Evolutionary conservation across 108 stramenopile species (phyloP).

Genomic region (Cylindrotheca closterium): DNA sequence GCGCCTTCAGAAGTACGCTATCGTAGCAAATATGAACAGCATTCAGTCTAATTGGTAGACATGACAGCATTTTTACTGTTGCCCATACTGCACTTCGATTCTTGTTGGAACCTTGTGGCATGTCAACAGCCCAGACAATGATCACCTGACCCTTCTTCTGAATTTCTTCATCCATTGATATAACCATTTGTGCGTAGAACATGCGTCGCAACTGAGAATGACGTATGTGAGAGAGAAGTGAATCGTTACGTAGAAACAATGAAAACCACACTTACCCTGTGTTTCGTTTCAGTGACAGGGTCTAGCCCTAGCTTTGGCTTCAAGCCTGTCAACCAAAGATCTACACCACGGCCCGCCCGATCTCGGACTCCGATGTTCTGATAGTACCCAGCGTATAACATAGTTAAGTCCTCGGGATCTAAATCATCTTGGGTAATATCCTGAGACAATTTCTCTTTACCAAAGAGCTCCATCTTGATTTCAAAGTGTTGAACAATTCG

Average conservation of each 20-base stretch:
- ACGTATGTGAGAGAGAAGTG: too few relatives aligned
- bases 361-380: slow-evolving; percentile 1
- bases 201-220: neutral
- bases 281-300: too few relatives aligned
- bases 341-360: slow-evolving; percentile 3
- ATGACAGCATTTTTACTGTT: neutral
- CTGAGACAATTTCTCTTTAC: neutral
- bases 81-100: neutral
- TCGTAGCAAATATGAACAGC: slow-evolving; percentile 10
- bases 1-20: neutral
- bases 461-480: slow-evolving; percentile 7
- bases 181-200: neutral
- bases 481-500: slow-evolving; percentile 5
- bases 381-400: neutral
- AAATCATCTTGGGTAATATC: slow-evolving; percentile 17
- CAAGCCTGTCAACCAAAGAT: too few relatives aligned
- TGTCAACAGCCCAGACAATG: slow-evolving; percentile 1
- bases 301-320: too few relatives aligned
- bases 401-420: neutral
- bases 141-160: neutral
- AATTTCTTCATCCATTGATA: neutral
- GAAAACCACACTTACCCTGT: too few relatives aligned
- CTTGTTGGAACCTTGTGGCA: neutral
- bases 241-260: neutral
- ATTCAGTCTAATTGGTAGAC: slow-evolving; percentile 4